Conservation (phyloP, 2,329 filamentous ascomycete species). For the Aspergillus pseudoviridinutans region DNA sequence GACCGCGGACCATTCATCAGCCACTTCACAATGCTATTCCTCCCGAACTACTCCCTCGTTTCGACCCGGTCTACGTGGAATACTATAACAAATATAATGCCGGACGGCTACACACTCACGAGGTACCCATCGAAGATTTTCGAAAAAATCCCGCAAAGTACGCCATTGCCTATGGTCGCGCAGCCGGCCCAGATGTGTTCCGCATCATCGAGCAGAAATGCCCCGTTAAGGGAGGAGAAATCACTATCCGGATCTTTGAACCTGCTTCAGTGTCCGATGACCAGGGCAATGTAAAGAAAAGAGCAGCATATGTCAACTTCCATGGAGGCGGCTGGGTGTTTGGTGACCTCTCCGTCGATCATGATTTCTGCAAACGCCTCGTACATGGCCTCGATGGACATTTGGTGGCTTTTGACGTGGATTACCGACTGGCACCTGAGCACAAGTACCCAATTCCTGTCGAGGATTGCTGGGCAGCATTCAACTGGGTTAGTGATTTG, state of each 20-base stretch:
- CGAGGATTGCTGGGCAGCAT: constrained; percentile 39
- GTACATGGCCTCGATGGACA: constrained; percentile 35
- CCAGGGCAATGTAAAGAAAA: constrained; percentile 24
- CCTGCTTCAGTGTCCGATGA: constrained; percentile 23
- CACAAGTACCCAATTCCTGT: constrained; percentile 35
- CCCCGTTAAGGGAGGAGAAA: constrained; percentile 37
- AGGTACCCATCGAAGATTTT: constrained; percentile 39
- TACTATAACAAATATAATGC: constrained; percentile 42
- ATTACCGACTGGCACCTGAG: constrained; percentile 42
- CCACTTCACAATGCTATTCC: constrained; percentile 44
- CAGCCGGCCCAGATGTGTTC: constrained; percentile 32
- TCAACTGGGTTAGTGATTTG: constrained; percentile 33
- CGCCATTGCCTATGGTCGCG: constrained; percentile 36
- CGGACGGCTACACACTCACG: constrained; percentile 40
- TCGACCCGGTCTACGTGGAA: constrained; percentile 40
- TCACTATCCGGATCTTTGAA: constrained; percentile 40
- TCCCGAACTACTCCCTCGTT: constrained; percentile 31
- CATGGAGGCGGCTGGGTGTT: constrained; percentile 44
- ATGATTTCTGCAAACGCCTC: constrained; percentile 41
- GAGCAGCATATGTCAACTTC: constrained; percentile 42
- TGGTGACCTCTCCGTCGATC: constrained; percentile 35
- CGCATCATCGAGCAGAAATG: constrained; percentile 40
- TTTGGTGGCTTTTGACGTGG: constrained; percentile 42
- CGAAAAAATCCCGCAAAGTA: constrained; percentile 40
- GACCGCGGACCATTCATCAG: constrained; percentile 22